phyloP scores from a whole-genome alignment of 257 asterid species.

The Nicotiana sylvestris region DNA sequence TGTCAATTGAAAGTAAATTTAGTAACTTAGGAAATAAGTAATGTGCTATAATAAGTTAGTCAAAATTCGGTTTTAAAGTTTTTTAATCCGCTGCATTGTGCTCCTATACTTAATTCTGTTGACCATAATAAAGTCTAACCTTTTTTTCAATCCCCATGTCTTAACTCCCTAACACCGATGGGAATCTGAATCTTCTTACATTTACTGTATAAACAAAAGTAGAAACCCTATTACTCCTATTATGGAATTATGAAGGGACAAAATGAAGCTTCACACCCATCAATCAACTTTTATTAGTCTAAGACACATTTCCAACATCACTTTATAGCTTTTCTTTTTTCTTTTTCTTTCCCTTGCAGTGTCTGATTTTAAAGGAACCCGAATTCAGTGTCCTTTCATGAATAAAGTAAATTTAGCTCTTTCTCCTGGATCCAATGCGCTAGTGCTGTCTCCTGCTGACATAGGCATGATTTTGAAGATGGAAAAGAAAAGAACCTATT shows the following conservation, averaged over 20 bases:
- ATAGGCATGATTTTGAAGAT: slow-evolving; percentile 14
- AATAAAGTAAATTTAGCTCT: slow-evolving; percentile 4
- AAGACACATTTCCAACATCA: slow-evolving; percentile 2
- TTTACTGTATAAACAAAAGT: neutral
- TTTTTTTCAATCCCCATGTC: neutral
- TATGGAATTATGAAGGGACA: slow-evolving; percentile 10
- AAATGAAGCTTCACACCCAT: neutral
- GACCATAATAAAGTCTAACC: neutral
- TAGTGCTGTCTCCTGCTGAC: slow-evolving; percentile 5
- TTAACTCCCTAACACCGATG: neutral
- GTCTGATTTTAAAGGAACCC: neutral
- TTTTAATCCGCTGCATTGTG: neutral
- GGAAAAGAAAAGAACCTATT: slow-evolving; percentile 6
- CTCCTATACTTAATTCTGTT: neutral
- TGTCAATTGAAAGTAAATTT: too few relatives aligned
- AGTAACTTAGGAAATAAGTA: too few relatives aligned
- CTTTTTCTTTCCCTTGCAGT: neutral
- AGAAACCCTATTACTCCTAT: neutral
- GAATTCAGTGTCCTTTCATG: slow-evolving; percentile 4
- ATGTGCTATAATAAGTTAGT: too few relatives aligned
- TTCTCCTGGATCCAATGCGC: slow-evolving; percentile 18
- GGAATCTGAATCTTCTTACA: slow-evolving; percentile 11
- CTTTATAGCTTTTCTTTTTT: neutral
- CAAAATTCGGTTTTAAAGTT: too few relatives aligned
- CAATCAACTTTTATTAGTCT: slow-evolving; percentile 6